Percentiles rank a stretch among this genome's conserved stretches.
Evolutionary conservation across 1,284 basidiomycete species (phyloP).

Genomic region (Tilletia setariae): DNA sequence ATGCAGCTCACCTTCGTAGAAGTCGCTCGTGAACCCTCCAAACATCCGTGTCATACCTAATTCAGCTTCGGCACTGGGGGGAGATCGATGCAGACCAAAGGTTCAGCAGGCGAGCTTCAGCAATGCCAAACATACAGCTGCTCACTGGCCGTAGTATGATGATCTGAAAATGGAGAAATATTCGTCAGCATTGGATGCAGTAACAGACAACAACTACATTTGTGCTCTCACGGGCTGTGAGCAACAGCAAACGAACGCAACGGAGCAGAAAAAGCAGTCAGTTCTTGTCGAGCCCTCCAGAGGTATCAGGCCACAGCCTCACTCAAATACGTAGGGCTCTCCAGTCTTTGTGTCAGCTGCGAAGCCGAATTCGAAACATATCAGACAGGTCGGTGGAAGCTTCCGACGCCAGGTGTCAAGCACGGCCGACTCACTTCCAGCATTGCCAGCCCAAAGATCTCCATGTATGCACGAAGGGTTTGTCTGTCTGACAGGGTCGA

Average conservation of each 20-base stretch:
- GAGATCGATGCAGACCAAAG: neutral
- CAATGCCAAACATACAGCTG: no score
- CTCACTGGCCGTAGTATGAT: constrained; percentile 5
- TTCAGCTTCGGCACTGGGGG: constrained; percentile 64
- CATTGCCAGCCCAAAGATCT: constrained; percentile 68
- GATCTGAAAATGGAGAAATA: constrained; percentile 53
- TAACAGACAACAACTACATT: neutral
- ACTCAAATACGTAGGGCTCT: constrained; percentile 62
- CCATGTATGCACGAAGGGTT: constrained; percentile 77
- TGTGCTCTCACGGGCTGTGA: constrained; percentile 1
- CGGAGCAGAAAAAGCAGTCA: neutral
- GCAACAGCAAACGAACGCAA: neutral
- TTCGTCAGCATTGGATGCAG: neutral
- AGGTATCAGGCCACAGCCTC: constrained; percentile 69
- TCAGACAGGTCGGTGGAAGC: no score
- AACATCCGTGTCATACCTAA: constrained; percentile 79
- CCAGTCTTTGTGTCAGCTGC: constrained; percentile 59
- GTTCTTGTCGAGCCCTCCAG: no score
- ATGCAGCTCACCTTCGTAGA: constrained; percentile 59
- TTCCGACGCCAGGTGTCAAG: no score
- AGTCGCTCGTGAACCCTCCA: constrained; percentile 68
- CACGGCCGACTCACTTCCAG: constrained; percentile 8
- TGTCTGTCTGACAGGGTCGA: constrained; percentile 62
- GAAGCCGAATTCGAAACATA: neutral
- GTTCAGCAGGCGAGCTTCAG: neutral